These are phyloP conservation scores for Royoungia palumana DNA, from an alignment of 768 basidiomycete species.

Conservation along the genomic window DNA sequence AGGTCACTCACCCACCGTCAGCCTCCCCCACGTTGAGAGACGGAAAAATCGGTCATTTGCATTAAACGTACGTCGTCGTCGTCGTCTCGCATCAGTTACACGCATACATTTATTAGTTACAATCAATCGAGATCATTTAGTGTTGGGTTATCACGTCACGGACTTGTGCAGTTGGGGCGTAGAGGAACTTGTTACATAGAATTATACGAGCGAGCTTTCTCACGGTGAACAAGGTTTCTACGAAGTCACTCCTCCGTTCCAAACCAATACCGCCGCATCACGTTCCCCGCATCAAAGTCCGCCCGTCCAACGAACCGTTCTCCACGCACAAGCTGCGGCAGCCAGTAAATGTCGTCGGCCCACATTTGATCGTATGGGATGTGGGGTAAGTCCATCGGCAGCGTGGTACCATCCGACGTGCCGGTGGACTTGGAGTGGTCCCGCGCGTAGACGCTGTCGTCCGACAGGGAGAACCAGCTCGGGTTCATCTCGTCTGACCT, in stretches of 20 bases:
- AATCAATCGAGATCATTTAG: conserved; percentile 15
- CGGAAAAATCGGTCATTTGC: neutral
- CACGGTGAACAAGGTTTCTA: too few relatives aligned
- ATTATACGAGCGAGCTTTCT: neutral
- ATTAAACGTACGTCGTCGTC: conserved; percentile 4
- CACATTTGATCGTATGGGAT: conserved; percentile 63
- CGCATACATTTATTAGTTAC: conserved; percentile 17
- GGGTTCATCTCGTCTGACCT: conserved; percentile 91
- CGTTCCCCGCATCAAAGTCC: conserved; percentile 74
- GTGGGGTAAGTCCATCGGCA: conserved; percentile 19
- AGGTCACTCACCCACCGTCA: neutral
- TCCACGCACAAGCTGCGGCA: conserved; percentile 53
- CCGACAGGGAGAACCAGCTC: conserved; percentile 59
- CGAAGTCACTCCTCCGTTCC: too few relatives aligned
- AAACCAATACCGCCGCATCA: conserved; percentile 73
- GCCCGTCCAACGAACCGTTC: conserved; percentile 46
- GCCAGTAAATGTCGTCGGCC: conserved; percentile 65
- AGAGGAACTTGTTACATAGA: conserved; percentile 9
- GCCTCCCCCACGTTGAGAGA: neutral
- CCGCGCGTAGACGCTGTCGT: conserved; percentile 18
- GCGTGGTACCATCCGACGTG: neutral
- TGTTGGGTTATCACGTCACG: conserved; percentile 13
- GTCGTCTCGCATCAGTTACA: conserved; percentile 16
- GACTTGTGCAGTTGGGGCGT: neutral
- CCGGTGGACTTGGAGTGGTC: neutral